Base-by-base conservation (phyloP, 257 asterid species). In the Verbena officinalis region DNA sequence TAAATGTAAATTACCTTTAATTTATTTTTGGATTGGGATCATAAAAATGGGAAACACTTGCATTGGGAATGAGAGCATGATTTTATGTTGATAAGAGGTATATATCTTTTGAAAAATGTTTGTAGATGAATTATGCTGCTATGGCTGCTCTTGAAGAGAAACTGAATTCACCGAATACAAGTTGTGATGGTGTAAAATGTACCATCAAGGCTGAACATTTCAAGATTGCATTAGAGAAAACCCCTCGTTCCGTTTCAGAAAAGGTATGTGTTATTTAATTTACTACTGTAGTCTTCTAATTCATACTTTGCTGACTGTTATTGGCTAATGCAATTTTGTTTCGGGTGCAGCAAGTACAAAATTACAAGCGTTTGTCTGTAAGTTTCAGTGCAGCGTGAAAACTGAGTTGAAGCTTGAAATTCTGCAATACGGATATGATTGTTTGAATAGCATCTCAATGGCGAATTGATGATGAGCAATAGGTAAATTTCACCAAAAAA, bases 241-340 rank as follows among this genome's bases (percentile, higher is more conserved):
- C 77, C 31, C 74, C 86, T 12, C 90, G 95, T 9, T 92, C 98
- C 0, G 96, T 92, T 53, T 80, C 95, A 7, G 72, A 83, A 10
- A 45, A 78, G 83, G 95, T 87, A 56, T 49, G 42, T 22, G 20
- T 12, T 31, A 31, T 24, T 19, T 19, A 43, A n/a, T n/a, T n/a
- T n/a, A n/a, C 5, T 10, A 1, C 24, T 16, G 16, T n/a, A 30
- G 12, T 63, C 30, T 22, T 19, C 8, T 7, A 16, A 40, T 54
- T 46, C 5, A 42, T 4, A 7, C 52, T 5, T 36, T 10, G 7
- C 0, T 58, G 23, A 13, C 38, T 53, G n/a, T 5, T 27, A 5
- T 2, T 27, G 2, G 36, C 62, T 21, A 23, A 34, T 36, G 6
- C 38, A 56, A 36, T 27, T 48, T 8, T 2, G 7, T 45, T 69